Conservation (phyloP, 2,329 filamentous ascomycete species). For the Trichophyton schoenleinii region DNA sequence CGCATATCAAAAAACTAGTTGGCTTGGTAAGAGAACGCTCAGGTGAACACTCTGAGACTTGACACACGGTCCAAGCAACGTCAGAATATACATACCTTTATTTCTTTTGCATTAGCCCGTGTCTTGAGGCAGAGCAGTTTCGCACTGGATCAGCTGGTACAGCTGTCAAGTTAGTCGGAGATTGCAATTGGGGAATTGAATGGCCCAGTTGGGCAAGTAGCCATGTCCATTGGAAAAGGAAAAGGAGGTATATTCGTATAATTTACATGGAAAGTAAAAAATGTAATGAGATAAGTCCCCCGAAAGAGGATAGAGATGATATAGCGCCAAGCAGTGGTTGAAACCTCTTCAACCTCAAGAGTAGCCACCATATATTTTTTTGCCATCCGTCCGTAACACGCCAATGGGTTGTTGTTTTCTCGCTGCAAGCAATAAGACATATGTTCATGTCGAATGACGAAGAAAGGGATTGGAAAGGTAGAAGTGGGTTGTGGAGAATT, state of each 20-base stretch:
- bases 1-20: not conserved
- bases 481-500: not conserved
- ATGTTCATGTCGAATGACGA: not conserved
- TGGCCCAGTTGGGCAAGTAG: not conserved
- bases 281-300: not conserved
- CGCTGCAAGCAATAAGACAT: not conserved
- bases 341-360: not conserved
- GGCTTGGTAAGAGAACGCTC: not conserved
- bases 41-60: not conserved
- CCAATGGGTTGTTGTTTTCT: not conserved
- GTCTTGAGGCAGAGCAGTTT: not conserved
- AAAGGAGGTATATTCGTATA: constrained; percentile 1
- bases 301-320: not conserved
- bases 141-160: not conserved
- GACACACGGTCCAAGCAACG: not conserved
- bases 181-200: not conserved
- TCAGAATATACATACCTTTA: not conserved
- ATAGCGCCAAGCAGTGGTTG: not conserved
- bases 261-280: not conserved
- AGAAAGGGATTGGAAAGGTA: not conserved
- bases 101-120: not conserved
- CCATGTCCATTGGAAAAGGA: not conserved
- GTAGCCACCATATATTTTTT: not conserved
- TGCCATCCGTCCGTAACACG: constrained; percentile 1
- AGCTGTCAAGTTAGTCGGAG: not conserved